Conservation (phyloP, 2,329 filamentous ascomycete genomes). For the Hansfordia pulvinata region DNA sequence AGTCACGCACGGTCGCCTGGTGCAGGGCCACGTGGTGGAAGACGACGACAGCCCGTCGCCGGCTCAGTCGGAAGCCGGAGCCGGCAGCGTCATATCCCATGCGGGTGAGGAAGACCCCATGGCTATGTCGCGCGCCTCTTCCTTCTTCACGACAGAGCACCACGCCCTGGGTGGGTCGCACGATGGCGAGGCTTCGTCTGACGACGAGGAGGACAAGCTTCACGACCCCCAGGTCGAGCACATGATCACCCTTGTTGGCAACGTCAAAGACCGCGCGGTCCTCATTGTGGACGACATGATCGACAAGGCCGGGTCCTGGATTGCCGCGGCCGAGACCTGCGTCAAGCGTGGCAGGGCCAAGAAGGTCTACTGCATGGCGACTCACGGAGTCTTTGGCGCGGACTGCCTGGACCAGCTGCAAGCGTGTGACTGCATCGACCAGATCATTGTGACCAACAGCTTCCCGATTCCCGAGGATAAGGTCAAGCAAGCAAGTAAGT, state of each 20-base stretch:
- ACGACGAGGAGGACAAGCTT: constrained; percentile 87
- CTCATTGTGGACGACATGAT: constrained; percentile 99
- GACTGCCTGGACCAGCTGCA: constrained; percentile 85
- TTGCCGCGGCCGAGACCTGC: constrained; percentile 90
- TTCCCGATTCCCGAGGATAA: constrained; percentile 78
- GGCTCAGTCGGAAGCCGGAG: constrained; percentile 48
- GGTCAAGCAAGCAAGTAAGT: constrained; percentile 59
- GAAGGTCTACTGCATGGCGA: constrained; percentile 95
- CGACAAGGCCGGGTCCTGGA: constrained; percentile 93
- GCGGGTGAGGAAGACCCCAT: constrained; percentile 63
- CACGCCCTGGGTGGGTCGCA: constrained; percentile 71
- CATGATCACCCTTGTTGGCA: constrained; percentile 94
- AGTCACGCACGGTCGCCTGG: constrained; percentile 79
- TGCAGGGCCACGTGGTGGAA: constrained; percentile 91
- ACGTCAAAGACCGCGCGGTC: constrained; percentile 77
- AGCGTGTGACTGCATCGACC: constrained; percentile 83
- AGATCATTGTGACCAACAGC: constrained; percentile 91
- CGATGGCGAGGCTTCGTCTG: constrained; percentile 70
- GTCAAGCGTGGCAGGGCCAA: constrained; percentile 85
- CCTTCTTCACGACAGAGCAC: constrained; percentile 57
- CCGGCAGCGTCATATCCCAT: constrained; percentile 35
- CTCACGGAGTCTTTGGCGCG: constrained; percentile 85
- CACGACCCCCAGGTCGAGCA: constrained; percentile 73
- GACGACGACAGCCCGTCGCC: constrained; percentile 75
- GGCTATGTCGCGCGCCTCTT: constrained; percentile 67